A percentile compares a stretch with the other conserved stretches of the same genome.
Evolutionary conservation across 2,329 filamentous ascomycete genomes (phyloP).

Genomic region (Fusarium dlaminii): DNA sequence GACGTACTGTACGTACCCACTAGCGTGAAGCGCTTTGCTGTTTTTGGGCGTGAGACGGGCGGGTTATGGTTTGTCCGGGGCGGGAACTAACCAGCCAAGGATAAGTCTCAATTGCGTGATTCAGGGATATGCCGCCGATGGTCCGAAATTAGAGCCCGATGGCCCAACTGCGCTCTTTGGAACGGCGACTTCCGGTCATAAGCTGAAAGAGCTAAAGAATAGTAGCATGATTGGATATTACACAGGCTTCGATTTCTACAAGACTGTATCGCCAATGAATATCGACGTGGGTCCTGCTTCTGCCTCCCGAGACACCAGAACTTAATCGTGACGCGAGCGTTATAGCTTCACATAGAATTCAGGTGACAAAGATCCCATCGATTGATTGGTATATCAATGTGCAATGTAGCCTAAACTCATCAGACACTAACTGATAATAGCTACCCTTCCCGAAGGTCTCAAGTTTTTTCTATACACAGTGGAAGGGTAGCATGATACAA

Average conservation of each 20-base stretch:
- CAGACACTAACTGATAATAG: accelerated
- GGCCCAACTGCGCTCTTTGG: not conserved
- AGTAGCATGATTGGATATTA: not conserved
- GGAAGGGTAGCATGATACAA: not conserved
- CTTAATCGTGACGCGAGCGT: accelerated
- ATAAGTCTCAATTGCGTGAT: conserved; percentile 26
- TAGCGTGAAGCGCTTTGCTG: not conserved
- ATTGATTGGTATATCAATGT: accelerated
- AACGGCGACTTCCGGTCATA: conserved; percentile 11
- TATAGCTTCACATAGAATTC: accelerated
- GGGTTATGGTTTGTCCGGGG: not conserved
- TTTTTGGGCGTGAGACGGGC: not conserved
- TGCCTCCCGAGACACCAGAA: not conserved
- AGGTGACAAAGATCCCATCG: accelerated
- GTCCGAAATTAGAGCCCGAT: conserved; percentile 17
- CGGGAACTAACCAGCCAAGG: not conserved
- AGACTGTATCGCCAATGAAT: accelerated
- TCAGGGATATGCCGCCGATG: conserved; percentile 29
- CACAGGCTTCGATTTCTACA: accelerated
- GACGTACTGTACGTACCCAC: conserved; percentile 27
- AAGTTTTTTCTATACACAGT: not conserved
- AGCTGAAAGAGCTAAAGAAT: not conserved
- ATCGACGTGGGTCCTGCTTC: accelerated
- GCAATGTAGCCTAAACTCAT: accelerated
- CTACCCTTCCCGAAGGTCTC: not conserved